Conservation (phyloP, 2,329 filamentous ascomycete species). For the Ophiocordyceps camponoti-floridani region DNA sequence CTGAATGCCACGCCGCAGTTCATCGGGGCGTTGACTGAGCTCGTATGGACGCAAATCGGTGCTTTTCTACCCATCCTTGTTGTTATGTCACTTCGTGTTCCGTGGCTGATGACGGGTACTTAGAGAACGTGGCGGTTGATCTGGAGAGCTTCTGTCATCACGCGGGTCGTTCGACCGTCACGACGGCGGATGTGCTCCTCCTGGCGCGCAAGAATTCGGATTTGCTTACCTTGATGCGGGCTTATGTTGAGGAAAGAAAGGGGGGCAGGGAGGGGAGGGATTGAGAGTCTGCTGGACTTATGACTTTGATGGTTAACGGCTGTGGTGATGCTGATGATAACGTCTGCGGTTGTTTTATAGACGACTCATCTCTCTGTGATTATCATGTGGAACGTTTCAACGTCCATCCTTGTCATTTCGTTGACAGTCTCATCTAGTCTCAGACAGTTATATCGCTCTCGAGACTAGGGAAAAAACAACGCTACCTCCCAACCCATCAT, state of each 20-base stretch:
- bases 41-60: conserved; percentile 70
- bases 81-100: too few species aligned
- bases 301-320: too few species aligned
- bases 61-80: neutral
- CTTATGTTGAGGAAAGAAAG: conserved; percentile 44
- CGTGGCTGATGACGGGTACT: neutral
- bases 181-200: conserved; percentile 73
- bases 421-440: too few species aligned
- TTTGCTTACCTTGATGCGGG: conserved; percentile 55
- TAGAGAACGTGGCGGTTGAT: conserved; percentile 39
- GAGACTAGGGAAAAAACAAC: too few species aligned
- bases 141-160: conserved; percentile 48
- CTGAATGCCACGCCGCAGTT: conserved; percentile 86
- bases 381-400: too few species aligned
- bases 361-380: neutral
- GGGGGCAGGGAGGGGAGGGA: conserved; percentile 17
- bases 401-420: too few species aligned
- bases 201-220: conserved; percentile 77
- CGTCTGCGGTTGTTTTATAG: too few species aligned
- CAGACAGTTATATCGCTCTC: too few species aligned
- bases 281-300: too few species aligned
- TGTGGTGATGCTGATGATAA: neutral
- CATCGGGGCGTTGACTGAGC: conserved; percentile 69
- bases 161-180: conserved; percentile 63
- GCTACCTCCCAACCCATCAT: too few species aligned